Evolutionary conservation across 768 basidiomycete genomes (phyloP), one percentile per base, ranked within the genome.

Genomic region (Gyrodon lividus): DNA sequence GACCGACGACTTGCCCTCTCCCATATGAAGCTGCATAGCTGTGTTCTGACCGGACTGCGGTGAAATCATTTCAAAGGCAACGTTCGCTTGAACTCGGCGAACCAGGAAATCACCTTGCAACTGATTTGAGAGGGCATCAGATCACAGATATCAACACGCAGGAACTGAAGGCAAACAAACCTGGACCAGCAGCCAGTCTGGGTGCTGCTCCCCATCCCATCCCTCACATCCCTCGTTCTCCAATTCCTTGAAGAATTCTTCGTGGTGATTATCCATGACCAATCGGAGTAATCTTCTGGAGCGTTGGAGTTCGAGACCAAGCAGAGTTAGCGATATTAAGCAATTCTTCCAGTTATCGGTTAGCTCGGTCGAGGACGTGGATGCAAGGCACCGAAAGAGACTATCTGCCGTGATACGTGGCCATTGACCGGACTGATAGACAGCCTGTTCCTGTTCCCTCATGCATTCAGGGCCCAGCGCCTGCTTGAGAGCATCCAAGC

Each of bases 11-110:
- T 82, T 83, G 1, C 80, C 81, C 48, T 82, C 80, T 2, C 80
- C 80, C 80, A 82, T 83, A 43, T 82, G 80, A 14, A 82, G 72
- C 35, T 82, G 80, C 24, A 77, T 64, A 6, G 70, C 60, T 0
- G 74, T 72, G 43, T 76, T 82, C 7, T 55, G 14, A 2, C 54
- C 50, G 0, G 63, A 69, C 1, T 48, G 50, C 0, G 81, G 79
- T 0, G 59, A 46, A 20, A 78, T 75, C 81, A 82, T 81, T 43
- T 79, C 72, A 4, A 57, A 46, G 1, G 79, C 76, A 8, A 82
- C 62, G 0, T 60, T 45, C 0, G 63, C 61, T 51, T 82, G 81
- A 14, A 80, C 56, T 0, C 68, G 66, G 5, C 80, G 76, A 23
- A 71, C 60, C 6, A 72, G 50, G 33, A 82, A 69, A 44, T 79